Percentiles rank a stretch among this genome's conserved stretches.
phyloP scores from a whole-genome alignment of 2,329 filamentous ascomycete species.

The Aspergillus fijiensis region DNA sequence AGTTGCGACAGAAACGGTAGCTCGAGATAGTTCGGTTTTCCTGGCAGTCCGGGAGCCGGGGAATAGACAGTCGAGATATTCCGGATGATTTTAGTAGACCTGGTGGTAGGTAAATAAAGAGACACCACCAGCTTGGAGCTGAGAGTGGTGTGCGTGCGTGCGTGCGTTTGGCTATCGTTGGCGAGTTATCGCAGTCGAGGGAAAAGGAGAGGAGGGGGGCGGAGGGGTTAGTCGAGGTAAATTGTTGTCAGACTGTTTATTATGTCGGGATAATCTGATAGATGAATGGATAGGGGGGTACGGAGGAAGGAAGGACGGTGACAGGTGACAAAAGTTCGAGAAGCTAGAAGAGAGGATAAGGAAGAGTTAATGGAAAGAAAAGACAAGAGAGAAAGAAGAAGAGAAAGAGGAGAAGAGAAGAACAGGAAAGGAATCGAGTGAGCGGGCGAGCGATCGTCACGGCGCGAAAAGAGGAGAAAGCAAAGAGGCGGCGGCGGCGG shows the following conservation, averaged over 20 bases:
- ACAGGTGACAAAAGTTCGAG: no score
- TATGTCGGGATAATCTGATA: no score
- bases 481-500: not conserved
- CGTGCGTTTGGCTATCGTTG: not conserved
- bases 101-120: not conserved
- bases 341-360: no score
- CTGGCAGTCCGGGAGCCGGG: not conserved
- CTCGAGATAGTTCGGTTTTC: not conserved
- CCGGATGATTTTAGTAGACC: not conserved
- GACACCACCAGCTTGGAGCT: not conserved
- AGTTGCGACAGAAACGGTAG: not conserved
- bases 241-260: not conserved
- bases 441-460: conserved; percentile 6
- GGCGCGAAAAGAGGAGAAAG: conserved; percentile 5
- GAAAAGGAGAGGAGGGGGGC: not conserved
- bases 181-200: not conserved
- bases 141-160: not conserved
- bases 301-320: no score
- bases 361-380: not conserved
- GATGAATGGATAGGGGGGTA: not conserved
- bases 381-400: conserved; percentile 4
- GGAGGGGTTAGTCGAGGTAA: not conserved
- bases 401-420: conserved; percentile 9
- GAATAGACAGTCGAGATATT: not conserved
- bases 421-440: conserved; percentile 13